Conservation (phyloP, 768 basidiomycete genomes). For the Lactifluus hygrophoroides region DNA sequence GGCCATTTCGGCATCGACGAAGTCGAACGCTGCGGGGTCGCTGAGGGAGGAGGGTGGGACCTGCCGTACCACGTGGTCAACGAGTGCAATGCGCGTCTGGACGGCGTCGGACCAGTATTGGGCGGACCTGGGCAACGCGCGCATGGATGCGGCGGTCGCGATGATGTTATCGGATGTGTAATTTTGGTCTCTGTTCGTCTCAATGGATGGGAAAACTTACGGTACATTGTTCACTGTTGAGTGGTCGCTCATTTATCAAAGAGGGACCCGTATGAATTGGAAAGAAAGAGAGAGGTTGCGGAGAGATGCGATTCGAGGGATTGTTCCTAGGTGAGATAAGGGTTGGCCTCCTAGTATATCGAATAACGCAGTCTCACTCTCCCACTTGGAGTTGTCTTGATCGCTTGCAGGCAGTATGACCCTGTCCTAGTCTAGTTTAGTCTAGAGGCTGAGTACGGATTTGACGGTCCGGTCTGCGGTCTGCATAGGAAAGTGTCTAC, state of each 20-base stretch:
- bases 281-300: not conserved
- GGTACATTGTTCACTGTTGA: not conserved
- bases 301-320: not conserved
- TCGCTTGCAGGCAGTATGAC: too few species aligned
- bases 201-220: slow-evolving; percentile 4
- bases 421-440: too few species aligned
- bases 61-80: slow-evolving; percentile 6
- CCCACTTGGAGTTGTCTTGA: not conserved
- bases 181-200: not conserved
- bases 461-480: too few species aligned
- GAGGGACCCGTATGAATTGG: not conserved
- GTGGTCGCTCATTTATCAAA: not conserved
- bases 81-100: slow-evolving; percentile 7
- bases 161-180: not conserved
- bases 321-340: not conserved
- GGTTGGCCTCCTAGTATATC: not conserved
- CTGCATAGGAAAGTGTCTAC: not conserved
- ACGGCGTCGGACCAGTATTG: slow-evolving; percentile 13
- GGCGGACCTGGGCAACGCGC: not conserved
- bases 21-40: not conserved
- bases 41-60: slow-evolving; percentile 4
- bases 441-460: too few species aligned
- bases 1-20: slow-evolving; percentile 9
- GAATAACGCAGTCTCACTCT: not conserved
- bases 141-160: not conserved